Evolutionary conservation across 306 rosid genomes (phyloP), one percentile per base, ranked within the genome.

Genomic region (Medicago lupulina): DNA sequence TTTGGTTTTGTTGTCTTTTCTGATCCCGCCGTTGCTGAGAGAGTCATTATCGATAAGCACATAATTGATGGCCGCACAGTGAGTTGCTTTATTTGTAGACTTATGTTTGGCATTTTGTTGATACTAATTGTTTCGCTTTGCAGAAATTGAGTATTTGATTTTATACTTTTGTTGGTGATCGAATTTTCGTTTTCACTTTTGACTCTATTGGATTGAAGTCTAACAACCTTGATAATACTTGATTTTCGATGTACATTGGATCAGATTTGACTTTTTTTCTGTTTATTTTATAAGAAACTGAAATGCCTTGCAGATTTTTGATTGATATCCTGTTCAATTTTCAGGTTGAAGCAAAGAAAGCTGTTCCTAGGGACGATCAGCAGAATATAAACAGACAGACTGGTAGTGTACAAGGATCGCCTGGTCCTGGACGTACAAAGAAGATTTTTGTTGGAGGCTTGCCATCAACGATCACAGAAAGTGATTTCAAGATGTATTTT

Each of bases 321-420:
- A 77, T 83, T 82, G 25, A 18, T 67, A 14, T 74, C 67, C 31
- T 68, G 40, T 47, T 68, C 70, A 85, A 78, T 90, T 81, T 55
- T 83, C 85, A 95, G 99, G 99, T 95, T 63, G 99, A 95, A 85
- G 99, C 99, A 21, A 92, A 95, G 88, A 95, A 92, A 88, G 98
- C 98, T 72, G 98, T 95, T 74, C 98, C 98, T 6, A 95, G 95
- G 89, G 99, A 92, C 85, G 99, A 95, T 87, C 99, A 92, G 79
- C 85, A 84, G 50, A 83, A 75, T 61, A 51, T 92, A 74, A 89
- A 49, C 79, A 89, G 97, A 79, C 89, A 76, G 50, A 49, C 84
- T 23, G 91, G 87, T 53, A 88, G 84, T 80, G 82, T 75, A 21
- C 91, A 86, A 4, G 85, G 88, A 38, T 89, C 99, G 74, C 92